Percentiles rank a stretch among this genome's conserved stretches.
phyloP scores from a whole-genome alignment of 2,329 filamentous ascomycete genomes.

The Drechslerella stenobrocha region DNA sequence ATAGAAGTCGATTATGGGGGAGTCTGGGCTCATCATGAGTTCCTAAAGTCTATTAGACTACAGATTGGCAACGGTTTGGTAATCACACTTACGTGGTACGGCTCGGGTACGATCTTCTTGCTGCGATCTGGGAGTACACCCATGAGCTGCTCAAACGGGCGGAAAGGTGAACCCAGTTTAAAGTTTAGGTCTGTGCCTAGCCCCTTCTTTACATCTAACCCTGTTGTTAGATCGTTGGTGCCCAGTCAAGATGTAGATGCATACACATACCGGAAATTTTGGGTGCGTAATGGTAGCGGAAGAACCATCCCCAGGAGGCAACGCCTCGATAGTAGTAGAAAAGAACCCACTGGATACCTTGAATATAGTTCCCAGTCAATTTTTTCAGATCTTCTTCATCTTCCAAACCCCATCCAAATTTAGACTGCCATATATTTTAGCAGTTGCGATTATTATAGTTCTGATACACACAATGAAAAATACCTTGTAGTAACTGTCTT shows the following conservation, averaged over 20 bases:
- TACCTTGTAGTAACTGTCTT: constrained; percentile 81
- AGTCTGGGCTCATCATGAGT: constrained; percentile 86
- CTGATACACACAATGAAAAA: background rate
- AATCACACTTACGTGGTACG: constrained; percentile 50
- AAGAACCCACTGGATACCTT: constrained; percentile 95
- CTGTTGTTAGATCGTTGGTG: constrained; percentile 48
- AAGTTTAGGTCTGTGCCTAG: constrained; percentile 87
- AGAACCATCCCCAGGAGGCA: constrained; percentile 98
- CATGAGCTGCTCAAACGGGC: constrained; percentile 95
- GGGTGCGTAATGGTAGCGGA: constrained; percentile 92
- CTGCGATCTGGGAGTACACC: constrained; percentile 95
- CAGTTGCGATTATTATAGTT: background rate
- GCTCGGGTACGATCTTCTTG: constrained; percentile 84
- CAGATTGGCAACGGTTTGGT: no score
- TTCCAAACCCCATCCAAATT: constrained; percentile 85
- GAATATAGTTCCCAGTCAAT: constrained; percentile 92
- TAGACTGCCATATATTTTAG: constrained; percentile 59
- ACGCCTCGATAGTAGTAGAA: constrained; percentile 98
- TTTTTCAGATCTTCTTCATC: constrained; percentile 78
- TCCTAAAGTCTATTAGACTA: constrained; percentile 59
- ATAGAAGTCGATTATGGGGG: constrained; percentile 97
- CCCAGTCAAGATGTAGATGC: background rate
- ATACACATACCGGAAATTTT: constrained; percentile 74
- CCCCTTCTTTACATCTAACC: constrained; percentile 79
- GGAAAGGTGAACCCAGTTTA: constrained; percentile 90